Percentiles rank a stretch among this genome's conserved stretches.
Evolutionary conservation across 148 eudicot species (phyloP).

Genomic region (Cornus florida): DNA sequence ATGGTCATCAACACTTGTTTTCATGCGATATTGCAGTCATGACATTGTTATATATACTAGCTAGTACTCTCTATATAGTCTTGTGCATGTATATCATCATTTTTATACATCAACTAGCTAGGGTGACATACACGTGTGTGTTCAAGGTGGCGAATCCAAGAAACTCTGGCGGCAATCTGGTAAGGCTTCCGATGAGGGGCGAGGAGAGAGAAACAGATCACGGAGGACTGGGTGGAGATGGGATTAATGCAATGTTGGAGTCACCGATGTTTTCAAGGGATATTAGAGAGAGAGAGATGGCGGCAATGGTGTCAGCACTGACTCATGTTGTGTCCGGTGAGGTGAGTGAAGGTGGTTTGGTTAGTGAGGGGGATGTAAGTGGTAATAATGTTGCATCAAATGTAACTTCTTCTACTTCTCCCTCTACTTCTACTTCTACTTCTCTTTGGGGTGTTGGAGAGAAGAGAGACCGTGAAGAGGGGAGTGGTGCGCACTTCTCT

Average conservation of each 20-base stretch:
- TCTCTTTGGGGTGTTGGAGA: slow-evolving; percentile 18
- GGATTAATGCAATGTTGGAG: background rate
- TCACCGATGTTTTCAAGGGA: slow-evolving; percentile 43
- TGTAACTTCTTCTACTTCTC: slow-evolving; percentile 2
- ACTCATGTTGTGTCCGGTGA: slow-evolving; percentile 61
- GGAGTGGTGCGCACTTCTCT: background rate
- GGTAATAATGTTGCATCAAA: background rate
- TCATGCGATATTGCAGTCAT: too few relatives aligned
- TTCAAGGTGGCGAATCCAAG: slow-evolving; percentile 42
- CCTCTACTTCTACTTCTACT: slow-evolving; percentile 15
- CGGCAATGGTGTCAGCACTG: slow-evolving; percentile 67
- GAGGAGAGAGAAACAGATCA: slow-evolving; percentile 17
- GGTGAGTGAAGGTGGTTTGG: background rate
- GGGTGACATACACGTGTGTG: slow-evolving; percentile 16
- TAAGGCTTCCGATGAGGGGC: background rate
- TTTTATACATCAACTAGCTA: too few relatives aligned
- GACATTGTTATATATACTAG: too few relatives aligned
- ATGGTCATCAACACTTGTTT: too few relatives aligned
- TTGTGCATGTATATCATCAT: too few relatives aligned
- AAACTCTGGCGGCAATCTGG: slow-evolving; percentile 9
- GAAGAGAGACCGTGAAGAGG: slow-evolving; percentile 39
- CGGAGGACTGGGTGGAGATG: background rate
- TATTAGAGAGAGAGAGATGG: slow-evolving; percentile 55
- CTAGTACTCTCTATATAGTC: too few relatives aligned
- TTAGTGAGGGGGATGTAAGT: background rate